Evolutionary conservation across 2,329 filamentous ascomycete species (phyloP).

Genomic region (Alternaria gaisen): DNA sequence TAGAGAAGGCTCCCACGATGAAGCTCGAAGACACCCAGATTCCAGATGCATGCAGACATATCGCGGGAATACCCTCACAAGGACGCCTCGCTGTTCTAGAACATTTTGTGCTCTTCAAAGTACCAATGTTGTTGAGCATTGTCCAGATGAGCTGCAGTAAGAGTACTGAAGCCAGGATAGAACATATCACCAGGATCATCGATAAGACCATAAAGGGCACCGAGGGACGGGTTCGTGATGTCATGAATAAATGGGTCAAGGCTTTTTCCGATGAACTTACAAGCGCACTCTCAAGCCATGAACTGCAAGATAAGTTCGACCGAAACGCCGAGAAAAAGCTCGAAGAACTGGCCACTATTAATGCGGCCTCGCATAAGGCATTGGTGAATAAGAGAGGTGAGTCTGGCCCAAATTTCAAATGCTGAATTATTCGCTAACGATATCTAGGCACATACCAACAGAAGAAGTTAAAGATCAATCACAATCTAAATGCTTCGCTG

Average conservation of each 20-base stretch:
- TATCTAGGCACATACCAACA: constrained; percentile 4
- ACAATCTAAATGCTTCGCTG: constrained; percentile 13
- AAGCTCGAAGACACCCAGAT: constrained; percentile 24
- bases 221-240: background rate
- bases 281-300: background rate
- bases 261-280: background rate
- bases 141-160: constrained; percentile 31
- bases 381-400: constrained; percentile 9
- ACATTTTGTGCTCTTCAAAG: constrained; percentile 4
- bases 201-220: constrained; percentile 1
- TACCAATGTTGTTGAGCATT: constrained; percentile 19
- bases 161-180: constrained; percentile 21
- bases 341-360: background rate
- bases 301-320: constrained; percentile 8
- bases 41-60: constrained; percentile 18
- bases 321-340: constrained; percentile 6
- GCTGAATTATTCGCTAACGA: background rate
- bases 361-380: constrained; percentile 3
- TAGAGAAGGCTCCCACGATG: constrained; percentile 11
- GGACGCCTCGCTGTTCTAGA: constrained; percentile 19
- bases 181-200: constrained; percentile 24
- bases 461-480: constrained; percentile 12
- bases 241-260: background rate
- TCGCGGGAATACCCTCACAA: constrained; percentile 23
- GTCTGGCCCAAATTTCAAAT: background rate